Evolutionary conservation across 2,329 filamentous ascomycete genomes (phyloP).

Genomic region (Trichophyton schoenleinii): DNA sequence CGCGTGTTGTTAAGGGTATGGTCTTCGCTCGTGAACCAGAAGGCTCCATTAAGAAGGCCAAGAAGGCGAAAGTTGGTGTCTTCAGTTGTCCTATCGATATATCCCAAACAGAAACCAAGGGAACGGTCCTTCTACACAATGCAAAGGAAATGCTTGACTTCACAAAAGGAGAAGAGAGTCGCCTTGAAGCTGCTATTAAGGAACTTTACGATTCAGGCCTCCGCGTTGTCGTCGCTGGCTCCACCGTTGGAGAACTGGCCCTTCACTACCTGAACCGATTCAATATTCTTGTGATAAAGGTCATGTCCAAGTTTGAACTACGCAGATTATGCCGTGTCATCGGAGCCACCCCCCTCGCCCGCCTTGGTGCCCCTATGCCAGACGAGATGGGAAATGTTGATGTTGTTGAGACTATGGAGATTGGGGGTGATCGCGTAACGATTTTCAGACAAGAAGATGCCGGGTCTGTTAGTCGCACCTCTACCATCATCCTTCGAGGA

Average conservation of each 20-base stretch:
- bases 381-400: conserved; percentile 96
- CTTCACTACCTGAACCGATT: conserved; percentile 97
- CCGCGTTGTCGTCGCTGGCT: conserved; percentile 80
- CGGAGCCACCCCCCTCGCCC: conserved; percentile 87
- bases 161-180: conserved; percentile 87
- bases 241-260: conserved; percentile 88
- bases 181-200: conserved; percentile 85
- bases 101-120: conserved; percentile 96
- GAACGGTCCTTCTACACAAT: conserved; percentile 90
- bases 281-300: conserved; percentile 89
- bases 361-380: conserved; percentile 96
- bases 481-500: conserved; percentile 84
- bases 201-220: conserved; percentile 89
- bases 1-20: conserved; percentile 92
- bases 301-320: conserved; percentile 96
- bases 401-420: conserved; percentile 91
- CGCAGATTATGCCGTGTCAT: conserved; percentile 90
- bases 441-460: conserved; percentile 83
- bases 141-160: conserved; percentile 98
- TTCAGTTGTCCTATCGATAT: conserved; percentile 93
- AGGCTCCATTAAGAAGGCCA: conserved; percentile 77
- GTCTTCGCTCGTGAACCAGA: conserved; percentile 95
- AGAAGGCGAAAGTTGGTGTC: conserved; percentile 88
- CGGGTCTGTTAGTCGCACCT: conserved; percentile 77
- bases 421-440: conserved; percentile 93